Base-by-base conservation (phyloP, 2,329 filamentous ascomycete species). In the Stachybotrys chlorohalonatus region DNA sequence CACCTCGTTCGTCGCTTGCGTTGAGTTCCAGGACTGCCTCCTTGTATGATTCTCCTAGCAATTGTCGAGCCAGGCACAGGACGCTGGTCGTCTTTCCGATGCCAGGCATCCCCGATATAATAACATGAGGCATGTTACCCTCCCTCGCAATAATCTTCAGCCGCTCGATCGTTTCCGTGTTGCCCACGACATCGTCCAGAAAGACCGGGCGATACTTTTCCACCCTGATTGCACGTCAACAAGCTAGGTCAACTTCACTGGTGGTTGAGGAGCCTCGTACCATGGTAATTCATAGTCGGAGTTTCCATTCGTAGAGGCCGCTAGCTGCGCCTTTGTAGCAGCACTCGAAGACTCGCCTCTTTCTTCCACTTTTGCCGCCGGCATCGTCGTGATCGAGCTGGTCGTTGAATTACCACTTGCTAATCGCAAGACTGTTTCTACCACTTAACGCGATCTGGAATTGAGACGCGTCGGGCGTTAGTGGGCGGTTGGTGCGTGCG, bases 91-190 rank as follows among this genome's bases (percentile, higher is more conserved):
- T 99, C 78, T 99, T 99, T 71, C 94, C 94, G 66, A 97, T 99
- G 67, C 94, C 94, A 17, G 94, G 94, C 91, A 96, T 97, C 57
- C 94, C 94, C n/a, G 90, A 96, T 66, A 99, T 97, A 73, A 99
- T 97, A 66, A 99, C 84, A 73, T 99, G 94, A 2, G 94, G 94
- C 92, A 99, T 96, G 74, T 99, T 99, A 63, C 94, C 94, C 75
- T 97, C 94, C 72, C 92, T 94, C 50, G 94, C 92, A 64, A 99
- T 97, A 66, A 99, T 97, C 70, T 97, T 97, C 64, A 99, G 78
- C 54, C 94, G 88, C 71, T 97, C 93, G 64, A 99, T 91, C 1
- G 94, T 99, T 70, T 99, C 94, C 17, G 90, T 95, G 72, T 99
- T 99, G 66, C 94, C 94, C 54, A 99, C 94, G 53, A 99, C 86